Evolutionary conservation across 768 basidiomycete species (phyloP).

Genomic region (Mycena vulgaris): DNA sequence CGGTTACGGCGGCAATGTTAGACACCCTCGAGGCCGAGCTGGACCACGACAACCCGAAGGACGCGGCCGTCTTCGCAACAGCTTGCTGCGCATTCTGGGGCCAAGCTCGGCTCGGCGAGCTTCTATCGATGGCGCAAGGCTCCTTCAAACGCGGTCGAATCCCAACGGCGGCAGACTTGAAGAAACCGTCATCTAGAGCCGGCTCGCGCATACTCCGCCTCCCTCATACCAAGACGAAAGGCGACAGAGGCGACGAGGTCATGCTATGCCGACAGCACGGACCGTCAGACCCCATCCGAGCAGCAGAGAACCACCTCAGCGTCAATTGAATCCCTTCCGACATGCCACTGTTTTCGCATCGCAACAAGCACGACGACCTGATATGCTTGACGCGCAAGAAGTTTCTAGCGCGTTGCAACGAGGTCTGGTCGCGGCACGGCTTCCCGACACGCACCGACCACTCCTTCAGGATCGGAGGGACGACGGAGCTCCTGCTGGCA

Average conservation of each 20-base stretch:
- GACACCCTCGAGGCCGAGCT: too few species aligned
- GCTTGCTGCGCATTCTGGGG: too few species aligned
- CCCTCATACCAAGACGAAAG: too few species aligned
- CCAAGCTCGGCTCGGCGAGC: too few species aligned
- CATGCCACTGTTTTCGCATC: constrained; percentile 6
- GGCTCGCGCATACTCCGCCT: not conserved
- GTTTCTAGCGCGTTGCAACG: constrained; percentile 38
- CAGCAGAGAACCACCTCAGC: not conserved
- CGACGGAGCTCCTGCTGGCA: too few species aligned
- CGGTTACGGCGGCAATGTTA: too few species aligned
- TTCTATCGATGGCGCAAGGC: too few species aligned
- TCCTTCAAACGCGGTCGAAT: not conserved
- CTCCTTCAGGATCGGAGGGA: too few species aligned
- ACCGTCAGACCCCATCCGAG: not conserved
- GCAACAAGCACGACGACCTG: constrained; percentile 4
- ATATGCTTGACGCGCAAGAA: constrained; percentile 26
- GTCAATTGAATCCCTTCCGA: constrained; percentile 6
- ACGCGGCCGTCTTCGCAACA: too few species aligned
- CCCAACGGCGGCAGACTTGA: not conserved
- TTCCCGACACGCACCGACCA: constrained; percentile 35
- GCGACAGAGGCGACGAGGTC: too few species aligned
- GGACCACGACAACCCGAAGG: too few species aligned
- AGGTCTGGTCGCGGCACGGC: constrained; percentile 28
- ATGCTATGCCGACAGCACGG: too few species aligned
- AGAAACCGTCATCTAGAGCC: not conserved